Evolutionary conservation across 805 yeast genomes (phyloP).

Genomic region (Zygoascus flipseniorum): DNA sequence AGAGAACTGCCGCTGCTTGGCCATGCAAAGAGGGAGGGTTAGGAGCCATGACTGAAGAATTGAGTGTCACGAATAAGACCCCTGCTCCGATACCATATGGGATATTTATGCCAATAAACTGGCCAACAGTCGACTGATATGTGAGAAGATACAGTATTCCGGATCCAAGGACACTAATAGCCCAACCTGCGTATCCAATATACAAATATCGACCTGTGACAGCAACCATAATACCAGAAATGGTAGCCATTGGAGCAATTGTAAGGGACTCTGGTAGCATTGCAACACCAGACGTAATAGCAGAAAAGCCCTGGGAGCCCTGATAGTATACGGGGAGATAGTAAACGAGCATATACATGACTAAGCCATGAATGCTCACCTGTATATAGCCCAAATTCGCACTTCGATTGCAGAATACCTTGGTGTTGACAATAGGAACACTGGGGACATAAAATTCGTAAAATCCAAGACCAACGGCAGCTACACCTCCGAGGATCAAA

Average conservation of each 20-base stretch:
- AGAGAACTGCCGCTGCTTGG: slow-evolving; percentile 25
- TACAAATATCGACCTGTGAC: slow-evolving; percentile 36
- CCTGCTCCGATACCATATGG: slow-evolving; percentile 43
- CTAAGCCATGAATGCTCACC: slow-evolving; percentile 39
- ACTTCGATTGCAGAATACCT: slow-evolving; percentile 32
- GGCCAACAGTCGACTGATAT: slow-evolving; percentile 22
- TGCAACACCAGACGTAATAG: slow-evolving; percentile 34
- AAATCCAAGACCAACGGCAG: slow-evolving; percentile 29
- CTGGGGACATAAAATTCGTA: slow-evolving; percentile 29
- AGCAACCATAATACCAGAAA: slow-evolving; percentile 33
- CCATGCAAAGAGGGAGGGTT: slow-evolving; percentile 22
- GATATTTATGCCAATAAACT: slow-evolving; percentile 38
- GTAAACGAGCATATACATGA: slow-evolving; percentile 38
- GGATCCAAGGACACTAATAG: slow-evolving; percentile 34
- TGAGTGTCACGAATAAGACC: slow-evolving; percentile 34
- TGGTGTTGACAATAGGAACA: slow-evolving; percentile 40
- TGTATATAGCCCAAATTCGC: slow-evolving; percentile 34
- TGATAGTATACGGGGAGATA: slow-evolving; percentile 43
- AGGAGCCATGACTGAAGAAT: slow-evolving; percentile 24
- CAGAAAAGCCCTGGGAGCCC: slow-evolving; percentile 34
- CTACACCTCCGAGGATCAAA: slow-evolving; percentile 35
- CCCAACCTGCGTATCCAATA: slow-evolving; percentile 31
- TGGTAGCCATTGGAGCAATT: slow-evolving; percentile 31
- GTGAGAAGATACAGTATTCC: slow-evolving; percentile 36
- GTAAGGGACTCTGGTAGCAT: slow-evolving; percentile 37